Percentiles rank a stretch among this genome's conserved stretches.
Conservation (phyloP, 371 early-diverging fungal genomes). For the Mucor ambiguus region DNA sequence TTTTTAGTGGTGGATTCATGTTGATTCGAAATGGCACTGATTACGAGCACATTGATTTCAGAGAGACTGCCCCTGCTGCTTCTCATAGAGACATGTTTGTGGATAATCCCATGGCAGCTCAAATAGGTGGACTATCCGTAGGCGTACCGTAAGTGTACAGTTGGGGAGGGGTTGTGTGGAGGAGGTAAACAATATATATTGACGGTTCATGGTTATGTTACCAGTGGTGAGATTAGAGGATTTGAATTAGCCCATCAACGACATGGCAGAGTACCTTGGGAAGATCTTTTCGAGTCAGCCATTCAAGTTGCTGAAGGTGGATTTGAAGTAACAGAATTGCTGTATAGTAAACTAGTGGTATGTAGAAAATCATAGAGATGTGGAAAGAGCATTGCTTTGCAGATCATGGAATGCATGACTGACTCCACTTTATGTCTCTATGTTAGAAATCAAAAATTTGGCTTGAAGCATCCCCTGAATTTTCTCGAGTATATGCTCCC, state of each 20-base stretch:
- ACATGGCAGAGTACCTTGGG: slow-evolving; percentile 89
- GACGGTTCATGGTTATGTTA: too few species aligned
- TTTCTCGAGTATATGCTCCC: slow-evolving; percentile 65
- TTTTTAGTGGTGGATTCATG: slow-evolving; percentile 92
- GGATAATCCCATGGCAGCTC: slow-evolving; percentile 66
- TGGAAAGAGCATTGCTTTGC: too few species aligned
- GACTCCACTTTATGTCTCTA: neutral
- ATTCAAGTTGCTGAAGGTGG: slow-evolving; percentile 83
- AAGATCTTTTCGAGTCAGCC: slow-evolving; percentile 77
- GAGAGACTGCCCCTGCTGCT: slow-evolving; percentile 90
- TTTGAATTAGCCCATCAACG: slow-evolving; percentile 80
- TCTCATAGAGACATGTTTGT: slow-evolving; percentile 74
- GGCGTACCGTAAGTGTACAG: slow-evolving; percentile 78
- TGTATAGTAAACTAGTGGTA: slow-evolving; percentile 59
- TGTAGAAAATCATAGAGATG: neutral
- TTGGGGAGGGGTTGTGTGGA: too few species aligned
- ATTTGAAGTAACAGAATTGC: slow-evolving; percentile 65
- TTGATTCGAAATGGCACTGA: slow-evolving; percentile 75
- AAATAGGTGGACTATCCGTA: slow-evolving; percentile 80
- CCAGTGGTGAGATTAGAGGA: slow-evolving; percentile 86
- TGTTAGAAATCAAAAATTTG: slow-evolving; percentile 32
- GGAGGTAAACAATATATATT: too few species aligned
- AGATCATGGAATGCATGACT: too few species aligned
- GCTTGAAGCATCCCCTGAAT: slow-evolving; percentile 47
- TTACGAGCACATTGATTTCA: slow-evolving; percentile 70